Base-by-base conservation (phyloP, 2,329 filamentous ascomycete species). In the Penicillium sp. region DNA sequence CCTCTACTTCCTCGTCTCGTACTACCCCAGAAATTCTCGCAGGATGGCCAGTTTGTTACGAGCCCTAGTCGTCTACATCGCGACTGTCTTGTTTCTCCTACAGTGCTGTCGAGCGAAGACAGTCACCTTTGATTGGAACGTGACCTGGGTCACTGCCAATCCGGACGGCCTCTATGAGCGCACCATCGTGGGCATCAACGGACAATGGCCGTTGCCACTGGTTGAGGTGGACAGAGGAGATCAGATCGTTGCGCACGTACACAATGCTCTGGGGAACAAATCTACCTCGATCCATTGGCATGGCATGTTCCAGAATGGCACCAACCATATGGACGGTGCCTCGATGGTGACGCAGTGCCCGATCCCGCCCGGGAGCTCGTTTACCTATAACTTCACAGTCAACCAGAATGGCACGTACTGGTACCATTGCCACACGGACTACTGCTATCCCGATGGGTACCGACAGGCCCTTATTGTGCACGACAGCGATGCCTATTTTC, bases 221-320 rank as follows among this genome's bases (percentile, higher is more conserved):
- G 78, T 93, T 31, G 79, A 86, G 48, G 79, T 81, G 47, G 87
- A 86, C 50, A 80, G 86, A 48, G 85, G 84, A 14, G 87, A 93
- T 53, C 79, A 76, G 1, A 63, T 93, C 7, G 62, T 87, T 3
- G 78, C 89, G 29, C 79, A 86, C 20, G 72, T 88, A 35, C 68
- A 79, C 50, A 91, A 91, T 53, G 72, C 76, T 15, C 78, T 84
- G 1, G 69, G 71, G 9, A 85, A 88, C 50, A 62, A 77, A 50
- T 77, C 75, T 9, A 84, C 83, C 7, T 78, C 75, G 25, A 71
- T 90, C 4, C 86, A 91, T 58, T 90, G 86, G 61, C 86, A 91
- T 51, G 86, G 86, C 11, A 74, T 91, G 47, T 87, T 80, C 57
- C 84, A 88, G 58, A 86, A 86, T 50, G 84, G 83, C 8, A 86